Evolutionary conservation across 192 early-diverging fungal genomes (phyloP).

Genomic region (Backusella westeae): DNA sequence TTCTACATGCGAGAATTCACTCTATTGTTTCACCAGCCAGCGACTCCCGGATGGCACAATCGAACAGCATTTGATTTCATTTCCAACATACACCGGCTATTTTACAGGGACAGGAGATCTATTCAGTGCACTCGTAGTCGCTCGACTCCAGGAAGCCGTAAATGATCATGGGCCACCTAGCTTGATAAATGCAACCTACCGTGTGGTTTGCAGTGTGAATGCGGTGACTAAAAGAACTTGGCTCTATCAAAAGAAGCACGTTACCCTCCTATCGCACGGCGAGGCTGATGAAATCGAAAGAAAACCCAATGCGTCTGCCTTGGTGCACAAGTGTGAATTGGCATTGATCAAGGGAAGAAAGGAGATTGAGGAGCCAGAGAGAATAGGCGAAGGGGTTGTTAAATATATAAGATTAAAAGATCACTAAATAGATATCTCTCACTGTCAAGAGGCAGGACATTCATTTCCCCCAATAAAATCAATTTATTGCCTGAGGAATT

Average conservation of each 20-base stretch:
- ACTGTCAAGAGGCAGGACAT: too few species aligned
- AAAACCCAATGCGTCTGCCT: slow-evolving; percentile 31
- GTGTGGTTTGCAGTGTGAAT: slow-evolving; percentile 67
- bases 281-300: slow-evolving; percentile 11
- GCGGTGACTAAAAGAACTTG: slow-evolving; percentile 67
- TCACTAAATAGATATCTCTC: too few species aligned
- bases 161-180: slow-evolving; percentile 17
- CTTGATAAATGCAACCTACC: slow-evolving; percentile 58
- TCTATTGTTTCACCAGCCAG: slow-evolving; percentile 32
- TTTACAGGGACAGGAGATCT: slow-evolving; percentile 96
- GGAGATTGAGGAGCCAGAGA: slow-evolving; percentile 55
- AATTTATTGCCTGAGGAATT: too few species aligned
- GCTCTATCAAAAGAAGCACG: slow-evolving; percentile 35
- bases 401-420: not conserved
- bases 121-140: slow-evolving; percentile 73
- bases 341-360: slow-evolving; percentile 63
- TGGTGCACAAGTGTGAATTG: slow-evolving; percentile 68
- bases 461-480: too few species aligned
- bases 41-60: slow-evolving; percentile 1
- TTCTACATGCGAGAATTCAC: not conserved
- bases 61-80: slow-evolving; percentile 65
- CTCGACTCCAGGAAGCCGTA: slow-evolving; percentile 50
- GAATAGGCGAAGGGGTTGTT: not conserved
- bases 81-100: slow-evolving; percentile 69
- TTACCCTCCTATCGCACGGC: not conserved